phyloP scores from a whole-genome alignment of 2,329 filamentous ascomycete species.

The Pezicula radicicola region DNA sequence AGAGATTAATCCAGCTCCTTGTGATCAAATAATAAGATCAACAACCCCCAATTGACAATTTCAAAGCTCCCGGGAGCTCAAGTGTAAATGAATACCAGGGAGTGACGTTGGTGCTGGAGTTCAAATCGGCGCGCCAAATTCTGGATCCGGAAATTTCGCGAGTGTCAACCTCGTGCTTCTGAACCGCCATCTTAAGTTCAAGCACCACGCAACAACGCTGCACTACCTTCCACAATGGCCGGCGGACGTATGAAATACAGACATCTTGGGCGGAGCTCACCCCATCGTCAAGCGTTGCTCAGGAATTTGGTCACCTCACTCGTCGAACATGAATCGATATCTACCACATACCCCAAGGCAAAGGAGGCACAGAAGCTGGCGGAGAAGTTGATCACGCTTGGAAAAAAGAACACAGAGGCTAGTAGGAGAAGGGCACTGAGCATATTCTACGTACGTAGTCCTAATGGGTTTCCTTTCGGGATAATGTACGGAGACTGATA shows the following conservation, averaged over 20 bases:
- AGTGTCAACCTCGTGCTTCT: conserved; percentile 3
- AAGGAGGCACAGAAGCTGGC: conserved; percentile 94
- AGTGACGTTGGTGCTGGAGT: conserved; percentile 2
- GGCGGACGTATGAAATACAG: conserved; percentile 85
- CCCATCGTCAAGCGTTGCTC: conserved; percentile 87
- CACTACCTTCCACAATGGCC: conserved; percentile 58
- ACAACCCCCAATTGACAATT: conserved; percentile 8
- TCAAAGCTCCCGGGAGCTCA: conserved; percentile 16
- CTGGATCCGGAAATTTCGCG: conserved; percentile 10
- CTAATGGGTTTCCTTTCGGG: background rate
- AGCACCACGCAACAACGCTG: background rate
- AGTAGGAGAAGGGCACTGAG: conserved; percentile 70
- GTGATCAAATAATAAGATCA: background rate
- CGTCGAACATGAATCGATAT: conserved; percentile 88
- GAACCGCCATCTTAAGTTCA: background rate
- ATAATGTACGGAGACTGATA: background rate
- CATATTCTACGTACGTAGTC: conserved; percentile 75
- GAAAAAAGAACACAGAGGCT: conserved; percentile 88
- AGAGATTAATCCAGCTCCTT: background rate
- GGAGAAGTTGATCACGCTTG: conserved; percentile 90
- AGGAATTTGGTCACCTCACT: conserved; percentile 95
- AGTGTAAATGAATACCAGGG: conserved; percentile 5
- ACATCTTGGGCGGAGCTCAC: conserved; percentile 78
- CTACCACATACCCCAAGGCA: conserved; percentile 93
- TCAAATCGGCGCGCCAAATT: conserved; percentile 11